Base-by-base conservation (phyloP, 164 flowering plant species). In the Magnolia sinica region DNA sequence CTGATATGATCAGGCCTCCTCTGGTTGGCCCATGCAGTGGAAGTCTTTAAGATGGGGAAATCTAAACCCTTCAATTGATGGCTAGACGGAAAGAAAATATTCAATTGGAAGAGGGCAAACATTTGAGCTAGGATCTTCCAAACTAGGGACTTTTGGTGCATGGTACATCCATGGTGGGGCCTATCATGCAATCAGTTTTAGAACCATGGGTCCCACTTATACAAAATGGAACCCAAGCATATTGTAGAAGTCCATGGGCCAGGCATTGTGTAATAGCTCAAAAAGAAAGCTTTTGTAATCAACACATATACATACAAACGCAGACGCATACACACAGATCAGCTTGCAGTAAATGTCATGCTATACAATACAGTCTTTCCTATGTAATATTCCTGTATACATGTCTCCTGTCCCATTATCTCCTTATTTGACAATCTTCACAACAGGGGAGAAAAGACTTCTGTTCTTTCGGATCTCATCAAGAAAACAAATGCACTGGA, bases 401-500 rank as follows among this genome's bases (percentile, higher is more conserved):
- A 55, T 16, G 4, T 11, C 45, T 37, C 6, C 45, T 37, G 45
- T 37, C 45, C 45, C 7, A 5, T 37, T 37, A n/a, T n/a, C 2
- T 22, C 19, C 13, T 23, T 7, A 65, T 20, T 65, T 73, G 24
- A 22, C 24, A 16, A 66, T 73, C 13, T 71, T 74, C 29, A 29
- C 11, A 24, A 64, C 85, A 91, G 98, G 86, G 81, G 79, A 59
- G 97, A 90, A 70, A 96, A 94, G 87, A 88, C 83, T 52, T 70
- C 85, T 18, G 83, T 96, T 73, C 89, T 96, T 73, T 84, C 94
- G 37, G 89, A 89, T 50, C 80, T 96, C 67, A 92, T 96, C 50
- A 85, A 83, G 79, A 90, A 85, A 88, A 96, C 99, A 76, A 96
- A 94, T 87, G 91, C 95, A 45, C 90, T 85, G 81, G 99, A 96